Evolutionary conservation across 345 rosid species (phyloP), one percentile per base, ranked within the genome.

Genomic region (Pseudoturritis turrita): DNA sequence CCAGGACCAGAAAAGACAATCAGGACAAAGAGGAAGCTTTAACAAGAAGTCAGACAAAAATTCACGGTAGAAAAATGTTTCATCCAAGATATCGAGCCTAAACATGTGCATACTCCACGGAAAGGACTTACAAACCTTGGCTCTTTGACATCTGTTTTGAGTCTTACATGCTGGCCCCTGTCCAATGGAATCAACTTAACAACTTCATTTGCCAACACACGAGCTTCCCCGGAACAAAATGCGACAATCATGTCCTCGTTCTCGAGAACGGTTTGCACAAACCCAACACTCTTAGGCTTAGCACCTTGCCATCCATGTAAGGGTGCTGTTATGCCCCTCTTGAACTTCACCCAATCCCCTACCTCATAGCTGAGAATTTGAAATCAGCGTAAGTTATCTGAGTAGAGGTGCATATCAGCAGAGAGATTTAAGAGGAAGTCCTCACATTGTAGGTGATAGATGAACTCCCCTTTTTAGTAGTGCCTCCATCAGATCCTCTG

Each of bases 281-380:
- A 95, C 71, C 97, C 97, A 73, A 95, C 96, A 79, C 97, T 95
- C 75, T 79, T 86, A 63, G 83, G 88, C 61, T 79, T 85, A 59
- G 97, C 99, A 79, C 89, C 88, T 87, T 91, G 99, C 99, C 97
- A 91, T 43, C 96, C 99, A 81, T 87, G 78, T 22, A 83, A 52
- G 35, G 97, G 99, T 71, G 82, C 65, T 18, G 79, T 81, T 68
- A 89, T 79, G 73, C 85, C 83, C 85, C 96, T 88, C 79, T 79
- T 92, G 74, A 89, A 91, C 81, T 91, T 95, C 77, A 91, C 90
- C 99, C 99, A 95, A 74, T 95, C 98, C 53, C 98, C 98, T 56
- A 89, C 83, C 76, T 88, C 96, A 82, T 81, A 95, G 77, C 99
- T 95, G 73, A 71, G 62, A 37, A 63, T 63, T 55, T 45, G 31